phyloP scores from a whole-genome alignment of 2,329 filamentous ascomycete species.

The Microdochium trichocladiopsis region DNA sequence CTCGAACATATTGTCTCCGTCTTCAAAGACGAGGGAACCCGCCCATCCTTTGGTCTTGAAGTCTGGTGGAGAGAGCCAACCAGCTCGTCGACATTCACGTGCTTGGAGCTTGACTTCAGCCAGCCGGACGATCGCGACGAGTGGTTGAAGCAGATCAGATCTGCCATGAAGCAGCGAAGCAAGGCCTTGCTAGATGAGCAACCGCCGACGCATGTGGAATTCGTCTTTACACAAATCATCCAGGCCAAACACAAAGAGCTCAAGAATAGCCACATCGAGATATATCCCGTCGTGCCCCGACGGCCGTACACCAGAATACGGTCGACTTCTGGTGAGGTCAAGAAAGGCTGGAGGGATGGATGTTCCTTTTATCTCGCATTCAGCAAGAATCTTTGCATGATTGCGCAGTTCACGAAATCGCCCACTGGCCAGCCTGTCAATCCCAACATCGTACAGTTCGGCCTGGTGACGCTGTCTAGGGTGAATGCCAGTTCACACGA shows the following conservation, averaged over 20 bases:
- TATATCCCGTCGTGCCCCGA: slow-evolving; percentile 47
- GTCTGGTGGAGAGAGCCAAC: slow-evolving; percentile 46
- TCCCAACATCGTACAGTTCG: slow-evolving; percentile 40
- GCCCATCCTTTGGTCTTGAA: slow-evolving; percentile 44
- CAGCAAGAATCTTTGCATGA: slow-evolving; percentile 44
- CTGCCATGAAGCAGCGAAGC: slow-evolving; percentile 22
- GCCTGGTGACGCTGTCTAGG: slow-evolving; percentile 43
- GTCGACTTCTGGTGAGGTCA: slow-evolving; percentile 31
- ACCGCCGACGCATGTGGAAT: slow-evolving; percentile 38
- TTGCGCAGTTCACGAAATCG: slow-evolving; percentile 42
- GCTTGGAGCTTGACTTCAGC: slow-evolving; percentile 41
- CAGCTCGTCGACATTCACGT: slow-evolving; percentile 36
- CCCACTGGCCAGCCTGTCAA: slow-evolving; percentile 37
- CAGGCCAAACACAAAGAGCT: slow-evolving; percentile 33
- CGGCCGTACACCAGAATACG: slow-evolving; percentile 31
- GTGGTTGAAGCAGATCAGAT: slow-evolving; percentile 39
- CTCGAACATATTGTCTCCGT: slow-evolving; percentile 43
- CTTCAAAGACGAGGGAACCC: slow-evolving; percentile 42
- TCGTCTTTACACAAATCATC: slow-evolving; percentile 38
- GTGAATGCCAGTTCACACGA: slow-evolving; percentile 46
- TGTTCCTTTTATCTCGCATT: slow-evolving; percentile 48
- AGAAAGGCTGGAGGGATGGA: slow-evolving; percentile 38
- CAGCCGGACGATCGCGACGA: slow-evolving; percentile 41
- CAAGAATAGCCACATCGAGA: slow-evolving; percentile 26
- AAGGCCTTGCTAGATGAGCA: slow-evolving; percentile 24